These are phyloP conservation scores for Pochonia chlamydosporia DNA, from an alignment of 2,329 filamentous ascomycete genomes.

Conservation along the genomic window DNA sequence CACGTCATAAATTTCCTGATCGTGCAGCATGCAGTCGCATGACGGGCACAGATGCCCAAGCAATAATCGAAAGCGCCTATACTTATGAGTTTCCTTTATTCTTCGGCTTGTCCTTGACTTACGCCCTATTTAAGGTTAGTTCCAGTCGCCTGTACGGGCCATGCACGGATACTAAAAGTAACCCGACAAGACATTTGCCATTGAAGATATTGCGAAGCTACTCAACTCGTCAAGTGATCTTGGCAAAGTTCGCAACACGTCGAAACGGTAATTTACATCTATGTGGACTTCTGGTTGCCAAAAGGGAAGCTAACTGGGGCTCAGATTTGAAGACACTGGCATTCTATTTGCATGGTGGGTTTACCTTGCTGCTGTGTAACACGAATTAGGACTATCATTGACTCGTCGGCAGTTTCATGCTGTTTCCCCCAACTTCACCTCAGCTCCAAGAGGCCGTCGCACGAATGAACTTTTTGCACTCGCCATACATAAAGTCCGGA, in stretches of 20 bases:
- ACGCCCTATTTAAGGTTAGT: slow-evolving; percentile 37
- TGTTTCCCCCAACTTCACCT: slow-evolving; percentile 22
- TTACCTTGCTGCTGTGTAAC: background rate
- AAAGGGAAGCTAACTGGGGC: background rate
- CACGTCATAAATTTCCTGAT: slow-evolving; percentile 24
- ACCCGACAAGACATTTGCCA: slow-evolving; percentile 38
- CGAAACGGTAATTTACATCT: slow-evolving; percentile 26
- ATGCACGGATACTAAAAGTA: no score
- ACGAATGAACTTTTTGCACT: slow-evolving; percentile 34
- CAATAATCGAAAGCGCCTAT: slow-evolving; percentile 31
- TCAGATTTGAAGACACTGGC: slow-evolving; percentile 35
- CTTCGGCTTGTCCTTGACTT: slow-evolving; percentile 30
- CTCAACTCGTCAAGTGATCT: slow-evolving; percentile 31
- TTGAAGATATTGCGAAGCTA: slow-evolving; percentile 31
- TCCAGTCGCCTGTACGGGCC: no score
- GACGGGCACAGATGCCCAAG: slow-evolving; percentile 38
- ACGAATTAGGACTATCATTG: no score
- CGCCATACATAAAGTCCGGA: slow-evolving; percentile 26
- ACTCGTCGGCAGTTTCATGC: slow-evolving; percentile 26
- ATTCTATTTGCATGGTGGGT: slow-evolving; percentile 30
- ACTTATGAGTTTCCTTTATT: slow-evolving; percentile 32
- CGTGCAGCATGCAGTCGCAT: slow-evolving; percentile 31
- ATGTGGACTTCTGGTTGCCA: background rate
- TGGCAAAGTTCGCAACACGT: slow-evolving; percentile 20
- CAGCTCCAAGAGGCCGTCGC: slow-evolving; percentile 28